Conservation (phyloP, 1,284 basidiomycete genomes). For the Flammula alnicola region DNA sequence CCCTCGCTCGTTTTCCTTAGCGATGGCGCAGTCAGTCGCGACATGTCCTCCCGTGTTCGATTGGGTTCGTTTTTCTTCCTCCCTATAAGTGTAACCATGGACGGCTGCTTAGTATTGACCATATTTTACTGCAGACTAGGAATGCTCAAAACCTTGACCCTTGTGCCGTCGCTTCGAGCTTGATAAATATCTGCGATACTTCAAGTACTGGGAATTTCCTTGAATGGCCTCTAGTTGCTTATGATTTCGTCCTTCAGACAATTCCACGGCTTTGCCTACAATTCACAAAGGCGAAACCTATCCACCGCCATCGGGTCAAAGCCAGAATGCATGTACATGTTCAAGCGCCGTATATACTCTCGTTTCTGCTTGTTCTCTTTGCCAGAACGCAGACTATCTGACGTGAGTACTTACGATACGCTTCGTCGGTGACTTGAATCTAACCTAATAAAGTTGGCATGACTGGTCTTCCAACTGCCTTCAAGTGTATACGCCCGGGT, state of each 20-base stretch:
- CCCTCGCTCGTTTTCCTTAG: not conserved
- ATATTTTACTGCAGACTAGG: slow-evolving; percentile 21
- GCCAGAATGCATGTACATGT: slow-evolving; percentile 23
- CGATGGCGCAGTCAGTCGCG: not conserved
- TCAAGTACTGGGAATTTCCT: not conserved
- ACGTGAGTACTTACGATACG: slow-evolving; percentile 8
- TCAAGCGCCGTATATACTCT: slow-evolving; percentile 28
- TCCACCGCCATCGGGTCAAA: slow-evolving; percentile 4
- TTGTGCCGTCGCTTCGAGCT: slow-evolving; percentile 23
- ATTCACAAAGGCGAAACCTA: slow-evolving; percentile 5
- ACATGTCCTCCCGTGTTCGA: slow-evolving; percentile 1
- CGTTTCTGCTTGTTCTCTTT: slow-evolving; percentile 28
- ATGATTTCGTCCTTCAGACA: not conserved
- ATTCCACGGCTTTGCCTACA: not conserved
- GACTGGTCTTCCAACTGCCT: slow-evolving; percentile 13
- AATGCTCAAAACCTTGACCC: slow-evolving; percentile 25
- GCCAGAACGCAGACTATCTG: slow-evolving; percentile 18
- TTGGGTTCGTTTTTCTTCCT: slow-evolving; percentile 5
- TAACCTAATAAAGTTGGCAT: slow-evolving; percentile 13
- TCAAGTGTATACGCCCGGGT: not conserved
- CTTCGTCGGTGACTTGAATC: not conserved
- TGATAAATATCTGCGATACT: slow-evolving; percentile 17
- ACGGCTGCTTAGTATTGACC: not conserved
- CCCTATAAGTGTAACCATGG: not conserved
- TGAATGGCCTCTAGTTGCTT: too few species aligned